Base-by-base conservation (phyloP, 208 protist genomes). In the Borovskyia barvae region DNA sequence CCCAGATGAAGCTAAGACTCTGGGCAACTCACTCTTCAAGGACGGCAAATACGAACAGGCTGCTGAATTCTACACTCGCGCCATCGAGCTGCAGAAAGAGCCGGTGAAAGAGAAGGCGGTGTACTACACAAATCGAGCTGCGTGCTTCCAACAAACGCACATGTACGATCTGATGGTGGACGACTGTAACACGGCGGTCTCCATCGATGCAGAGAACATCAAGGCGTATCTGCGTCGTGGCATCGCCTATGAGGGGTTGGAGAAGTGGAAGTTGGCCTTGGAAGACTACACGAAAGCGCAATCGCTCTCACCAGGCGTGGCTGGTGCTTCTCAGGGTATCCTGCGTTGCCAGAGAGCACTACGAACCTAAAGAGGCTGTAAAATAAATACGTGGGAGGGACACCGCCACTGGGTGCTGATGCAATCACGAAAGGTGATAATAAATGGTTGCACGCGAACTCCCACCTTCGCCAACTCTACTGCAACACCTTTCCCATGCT, bases 151-250 rank as follows among this genome's bases (percentile, higher is more conserved):
- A 60, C 90, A 96, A 62, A 92, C 82, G 14, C 90, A 94, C 73
- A 75, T 78, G 52, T 96, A 97, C 69, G 25, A 74, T 19, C 53
- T 68, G 46, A 92, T 96, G 74, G 75, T 96, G 30, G 77, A 82
- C 14, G 88, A 97, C 73, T 96, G 90, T 68, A 82, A 85, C 51
- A 75, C 66, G 12, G 93, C 93, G 1, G 24, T 97, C 19, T 51
- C 50, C 17, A 89, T 97, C 64, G 83, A 96, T 43, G 41, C 75
- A 6, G 57, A 32, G 8, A 80, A 96, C 52, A 77, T 90, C n/a
- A 96, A 97, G 84, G 93, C 90, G 9, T 79, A 86, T 70, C 70
- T 96, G 46, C 84, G 93, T 22, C 80, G 93, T n/a, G 93, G 80
- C 22, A 92, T 95, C 33, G 90, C 93, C 14, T 88, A 94, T 56